phyloP scores from a whole-genome alignment of 2,329 filamentous ascomycete genomes.

The Penicillium oxalicum region DNA sequence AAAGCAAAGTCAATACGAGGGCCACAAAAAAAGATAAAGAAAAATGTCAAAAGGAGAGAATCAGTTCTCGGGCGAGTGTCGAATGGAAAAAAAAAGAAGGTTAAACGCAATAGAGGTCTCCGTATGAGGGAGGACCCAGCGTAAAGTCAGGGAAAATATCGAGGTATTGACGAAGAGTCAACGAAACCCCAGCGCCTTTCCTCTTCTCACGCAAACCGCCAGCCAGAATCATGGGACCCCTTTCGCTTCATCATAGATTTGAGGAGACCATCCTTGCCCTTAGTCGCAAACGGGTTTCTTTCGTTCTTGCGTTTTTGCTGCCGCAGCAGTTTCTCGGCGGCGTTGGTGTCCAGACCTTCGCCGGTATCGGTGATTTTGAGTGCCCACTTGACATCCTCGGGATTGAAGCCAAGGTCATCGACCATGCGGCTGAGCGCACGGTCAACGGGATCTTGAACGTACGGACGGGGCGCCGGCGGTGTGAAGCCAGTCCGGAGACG shows the following conservation, averaged over 20 bases:
- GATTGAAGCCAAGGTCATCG: slow-evolving; percentile 52
- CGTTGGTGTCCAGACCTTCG: slow-evolving; percentile 52
- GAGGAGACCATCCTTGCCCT: slow-evolving; percentile 16
- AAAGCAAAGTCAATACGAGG: no score
- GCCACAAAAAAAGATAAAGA: no score
- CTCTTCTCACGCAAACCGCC: slow-evolving; percentile 33
- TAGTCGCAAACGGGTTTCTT: slow-evolving; percentile 13
- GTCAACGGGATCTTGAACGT: slow-evolving; percentile 50
- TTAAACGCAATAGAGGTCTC: no score
- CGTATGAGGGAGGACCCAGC: no score
- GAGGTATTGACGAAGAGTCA: not conserved
- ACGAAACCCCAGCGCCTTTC: not conserved
- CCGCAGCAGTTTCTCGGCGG: slow-evolving; percentile 52
- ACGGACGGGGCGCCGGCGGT: slow-evolving; percentile 14
- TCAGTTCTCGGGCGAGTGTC: no score
- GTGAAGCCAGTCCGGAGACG: not conserved
- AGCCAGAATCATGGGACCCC: slow-evolving; percentile 27
- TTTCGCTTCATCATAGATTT: slow-evolving; percentile 22
- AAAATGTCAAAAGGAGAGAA: no score
- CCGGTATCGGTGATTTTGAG: slow-evolving; percentile 55
- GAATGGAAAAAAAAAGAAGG: no score
- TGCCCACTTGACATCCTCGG: slow-evolving; percentile 51
- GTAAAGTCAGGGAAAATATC: no score
- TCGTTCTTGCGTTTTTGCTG: slow-evolving; percentile 30
- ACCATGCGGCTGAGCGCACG: slow-evolving; percentile 53